Evolutionary conservation across 2,329 filamentous ascomycete species (phyloP).

Genomic region (Aspergillus thermomutatus): DNA sequence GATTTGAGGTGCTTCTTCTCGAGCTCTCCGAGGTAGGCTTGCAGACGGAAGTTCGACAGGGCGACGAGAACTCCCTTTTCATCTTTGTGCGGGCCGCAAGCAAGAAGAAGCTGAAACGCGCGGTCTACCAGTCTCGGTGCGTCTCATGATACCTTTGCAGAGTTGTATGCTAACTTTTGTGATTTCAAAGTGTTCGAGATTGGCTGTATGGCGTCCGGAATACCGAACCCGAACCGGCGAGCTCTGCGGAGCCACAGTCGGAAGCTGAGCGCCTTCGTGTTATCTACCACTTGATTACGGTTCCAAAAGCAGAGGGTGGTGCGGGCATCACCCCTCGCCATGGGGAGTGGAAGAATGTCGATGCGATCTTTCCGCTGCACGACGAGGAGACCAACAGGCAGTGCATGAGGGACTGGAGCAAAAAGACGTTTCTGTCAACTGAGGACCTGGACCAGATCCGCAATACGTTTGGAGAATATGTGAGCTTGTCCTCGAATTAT

Average conservation of each 20-base stretch:
- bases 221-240: conserved; percentile 67
- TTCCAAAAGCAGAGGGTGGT: conserved; percentile 69
- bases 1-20: conserved; percentile 76
- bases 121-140: conserved; percentile 78
- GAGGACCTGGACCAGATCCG: conserved; percentile 72
- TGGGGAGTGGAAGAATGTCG: conserved; percentile 70
- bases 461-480: conserved; percentile 68
- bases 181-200: conserved; percentile 68
- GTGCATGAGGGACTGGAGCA: conserved; percentile 75
- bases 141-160: conserved; percentile 1
- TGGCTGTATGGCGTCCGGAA: conserved; percentile 91
- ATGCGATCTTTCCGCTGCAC: conserved; percentile 75
- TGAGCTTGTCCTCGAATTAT: conserved; percentile 6
- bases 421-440: conserved; percentile 43
- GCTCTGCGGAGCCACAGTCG: conserved; percentile 75
- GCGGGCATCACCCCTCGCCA: conserved; percentile 70
- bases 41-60: conserved; percentile 80
- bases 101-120: conserved; percentile 71
- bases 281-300: conserved; percentile 80
- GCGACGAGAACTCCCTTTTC: conserved; percentile 71
- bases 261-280: conserved; percentile 86
- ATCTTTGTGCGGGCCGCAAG: conserved; percentile 75
- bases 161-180: background rate
- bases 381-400: conserved; percentile 71
- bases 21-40: conserved; percentile 75